Evolutionary conservation across 1,284 basidiomycete species (phyloP), one percentile per base, ranked within the genome.

Genomic region (Schizopora paradoxa): DNA sequence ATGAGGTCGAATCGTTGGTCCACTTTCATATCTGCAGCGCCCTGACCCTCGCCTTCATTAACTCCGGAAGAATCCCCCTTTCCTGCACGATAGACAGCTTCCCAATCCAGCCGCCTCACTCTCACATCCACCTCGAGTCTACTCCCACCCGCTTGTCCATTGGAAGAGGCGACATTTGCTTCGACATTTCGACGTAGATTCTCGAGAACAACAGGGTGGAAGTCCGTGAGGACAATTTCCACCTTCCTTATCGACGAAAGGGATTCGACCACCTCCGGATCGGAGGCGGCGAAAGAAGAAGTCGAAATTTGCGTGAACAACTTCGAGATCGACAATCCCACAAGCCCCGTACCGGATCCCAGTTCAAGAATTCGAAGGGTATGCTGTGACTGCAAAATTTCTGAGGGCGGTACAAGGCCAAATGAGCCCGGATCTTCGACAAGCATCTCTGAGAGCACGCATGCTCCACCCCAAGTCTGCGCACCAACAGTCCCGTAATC

Each of bases 391-490:
- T 21, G 14, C 11, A 21, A n/a, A n/a, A n/a, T 14, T 22, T 13
- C 39, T 4, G 2, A 10, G 16, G 29, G 23, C 26, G 33, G 48
- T 34, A 43, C 42, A 5, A 82, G 59, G 3, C 74, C 74, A 56
- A 86, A 89, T 2, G 55, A 54, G 1, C 49, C 57, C 0, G 88
- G 87, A 21, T 71, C 60, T 16, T 80, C 71, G 1, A 77, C 74
- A 42, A 94, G 77, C 64, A 84, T 75, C 56, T 91, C 82, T 0
- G 89, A 79, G 32, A 95, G 72, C 4, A 94, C 77, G 53, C 86
- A 91, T 1, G 89, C 86, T 4, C 81, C 78, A 1, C 91, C 91
- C 92, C 91, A 95, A 0, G 91, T 95, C 63, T 94, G 91, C 14
- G 90, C 84, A 5, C 91, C 92, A 14, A 93, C 84, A 43, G 77